These are phyloP conservation scores for Tetracladium setigerum DNA, from an alignment of 495 filamentous ascomycete genomes.

Conservation along the genomic window DNA sequence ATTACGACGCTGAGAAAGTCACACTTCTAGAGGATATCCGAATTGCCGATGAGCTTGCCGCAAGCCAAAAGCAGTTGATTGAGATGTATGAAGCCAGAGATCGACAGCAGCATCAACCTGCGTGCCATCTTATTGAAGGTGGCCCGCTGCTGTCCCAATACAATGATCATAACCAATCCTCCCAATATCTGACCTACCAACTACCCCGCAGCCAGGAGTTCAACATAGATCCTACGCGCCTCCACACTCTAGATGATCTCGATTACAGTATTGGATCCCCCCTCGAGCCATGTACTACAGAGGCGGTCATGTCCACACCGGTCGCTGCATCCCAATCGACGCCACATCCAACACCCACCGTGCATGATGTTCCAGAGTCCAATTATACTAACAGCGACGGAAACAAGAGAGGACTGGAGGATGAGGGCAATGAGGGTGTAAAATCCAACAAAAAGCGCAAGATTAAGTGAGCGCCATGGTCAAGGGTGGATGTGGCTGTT, in stretches of 20 bases:
- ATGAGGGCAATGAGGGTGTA: conserved; percentile 1
- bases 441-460: conserved; percentile 4
- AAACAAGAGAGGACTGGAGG: no score
- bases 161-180: conserved; percentile 3
- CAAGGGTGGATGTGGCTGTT: no score
- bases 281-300: neutral
- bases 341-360: conserved; percentile 1
- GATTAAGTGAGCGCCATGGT: conserved; percentile 4
- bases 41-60: neutral
- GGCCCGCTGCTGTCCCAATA: conserved; percentile 1
- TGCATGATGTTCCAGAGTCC: neutral
- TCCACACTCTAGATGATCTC: no score
- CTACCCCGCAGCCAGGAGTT: neutral
- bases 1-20: neutral
- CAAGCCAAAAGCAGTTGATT: conserved; percentile 3
- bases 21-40: conserved; percentile 2
- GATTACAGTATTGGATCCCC: neutral
- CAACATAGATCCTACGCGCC: neutral
- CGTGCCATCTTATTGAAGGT: neutral
- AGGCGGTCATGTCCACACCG: conserved; percentile 2
- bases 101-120: neutral
- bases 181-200: neutral
- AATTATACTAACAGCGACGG: neutral
- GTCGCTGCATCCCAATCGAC: neutral
- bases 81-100: conserved; percentile 2